Conservation (phyloP, 768 basidiomycete genomes). For the Asterophora parasitica region DNA sequence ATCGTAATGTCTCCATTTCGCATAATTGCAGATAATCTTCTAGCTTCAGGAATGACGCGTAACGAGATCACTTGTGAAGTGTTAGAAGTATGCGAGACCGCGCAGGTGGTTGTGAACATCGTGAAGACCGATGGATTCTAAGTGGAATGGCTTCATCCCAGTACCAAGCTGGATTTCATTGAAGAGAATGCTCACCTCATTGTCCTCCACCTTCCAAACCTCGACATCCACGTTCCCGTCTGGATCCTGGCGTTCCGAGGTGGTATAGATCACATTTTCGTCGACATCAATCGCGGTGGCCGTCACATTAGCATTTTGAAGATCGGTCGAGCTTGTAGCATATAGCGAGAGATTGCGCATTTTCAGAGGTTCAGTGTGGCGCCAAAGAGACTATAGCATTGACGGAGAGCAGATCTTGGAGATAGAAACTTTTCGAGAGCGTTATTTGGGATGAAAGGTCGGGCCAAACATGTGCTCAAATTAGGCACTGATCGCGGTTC, state of each 20-base stretch:
- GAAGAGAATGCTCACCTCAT: slow-evolving; percentile 15
- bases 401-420: slow-evolving; percentile 4
- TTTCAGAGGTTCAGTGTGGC: slow-evolving; percentile 4
- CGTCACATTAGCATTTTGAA: slow-evolving; percentile 34
- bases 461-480: slow-evolving; percentile 8
- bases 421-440: slow-evolving; percentile 15
- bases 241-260: slow-evolving; percentile 41
- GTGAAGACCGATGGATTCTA: slow-evolving; percentile 24
- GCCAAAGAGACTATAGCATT: slow-evolving; percentile 8
- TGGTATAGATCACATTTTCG: slow-evolving; percentile 53
- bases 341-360: slow-evolving; percentile 59
- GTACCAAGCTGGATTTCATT: too few relatives aligned
- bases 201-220: slow-evolving; percentile 43
- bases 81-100: slow-evolving; percentile 22
- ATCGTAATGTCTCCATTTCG: slow-evolving; percentile 81
- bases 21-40: slow-evolving; percentile 60
- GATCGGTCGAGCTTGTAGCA: slow-evolving; percentile 20
- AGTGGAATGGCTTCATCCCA: slow-evolving; percentile 10
- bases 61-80: slow-evolving; percentile 54
- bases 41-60: slow-evolving; percentile 67
- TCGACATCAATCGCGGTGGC: slow-evolving; percentile 59
- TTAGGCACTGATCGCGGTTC: slow-evolving; percentile 1
- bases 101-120: slow-evolving; percentile 31
- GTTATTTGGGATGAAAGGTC: slow-evolving; percentile 7
- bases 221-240: slow-evolving; percentile 53